phyloP scores from a whole-genome alignment of 768 basidiomycete genomes.

The Kwoniella shandongensis region DNA sequence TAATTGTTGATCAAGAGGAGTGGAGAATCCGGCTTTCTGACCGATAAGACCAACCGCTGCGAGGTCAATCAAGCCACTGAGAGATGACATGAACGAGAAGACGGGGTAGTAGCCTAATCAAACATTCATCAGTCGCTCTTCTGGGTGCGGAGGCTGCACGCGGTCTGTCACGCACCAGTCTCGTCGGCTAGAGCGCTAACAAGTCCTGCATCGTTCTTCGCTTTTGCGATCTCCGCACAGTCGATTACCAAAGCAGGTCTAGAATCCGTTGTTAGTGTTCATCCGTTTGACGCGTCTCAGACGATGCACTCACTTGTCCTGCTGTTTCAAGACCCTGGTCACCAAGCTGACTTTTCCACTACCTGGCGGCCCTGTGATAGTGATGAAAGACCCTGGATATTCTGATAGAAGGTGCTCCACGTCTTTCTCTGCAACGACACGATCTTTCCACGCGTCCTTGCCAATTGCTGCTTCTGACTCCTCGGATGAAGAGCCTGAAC shows the following conservation, averaged over 20 bases:
- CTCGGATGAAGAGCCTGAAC: conserved; percentile 11
- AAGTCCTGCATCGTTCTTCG: conserved; percentile 63
- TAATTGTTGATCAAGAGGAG: conserved; percentile 75
- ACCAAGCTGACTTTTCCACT: conserved; percentile 55
- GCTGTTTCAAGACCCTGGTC: conserved; percentile 47
- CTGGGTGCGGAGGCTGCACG: neutral
- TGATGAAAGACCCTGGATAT: conserved; percentile 64
- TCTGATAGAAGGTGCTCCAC: conserved; percentile 74
- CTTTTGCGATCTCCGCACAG: conserved; percentile 69
- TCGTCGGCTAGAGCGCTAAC: conserved; percentile 71
- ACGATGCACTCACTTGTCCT: conserved; percentile 42
- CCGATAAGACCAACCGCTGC: conserved; percentile 92
- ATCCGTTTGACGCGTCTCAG: neutral
- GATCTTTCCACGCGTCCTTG: conserved; percentile 74
- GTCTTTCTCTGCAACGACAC: conserved; percentile 69
- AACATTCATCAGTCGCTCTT: neutral
- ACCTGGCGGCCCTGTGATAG: conserved; percentile 55
- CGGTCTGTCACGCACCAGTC: conserved; percentile 64
- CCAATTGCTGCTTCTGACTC: conserved; percentile 38
- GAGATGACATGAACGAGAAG: conserved; percentile 77
- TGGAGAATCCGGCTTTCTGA: conserved; percentile 87
- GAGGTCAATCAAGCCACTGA: conserved; percentile 83
- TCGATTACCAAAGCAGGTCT: conserved; percentile 80
- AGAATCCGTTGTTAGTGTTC: neutral
- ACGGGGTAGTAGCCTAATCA: conserved; percentile 64